These are phyloP conservation scores for Trematosphaeria pertusa DNA, from an alignment of 2,329 filamentous ascomycete species.

Conservation along the genomic window DNA sequence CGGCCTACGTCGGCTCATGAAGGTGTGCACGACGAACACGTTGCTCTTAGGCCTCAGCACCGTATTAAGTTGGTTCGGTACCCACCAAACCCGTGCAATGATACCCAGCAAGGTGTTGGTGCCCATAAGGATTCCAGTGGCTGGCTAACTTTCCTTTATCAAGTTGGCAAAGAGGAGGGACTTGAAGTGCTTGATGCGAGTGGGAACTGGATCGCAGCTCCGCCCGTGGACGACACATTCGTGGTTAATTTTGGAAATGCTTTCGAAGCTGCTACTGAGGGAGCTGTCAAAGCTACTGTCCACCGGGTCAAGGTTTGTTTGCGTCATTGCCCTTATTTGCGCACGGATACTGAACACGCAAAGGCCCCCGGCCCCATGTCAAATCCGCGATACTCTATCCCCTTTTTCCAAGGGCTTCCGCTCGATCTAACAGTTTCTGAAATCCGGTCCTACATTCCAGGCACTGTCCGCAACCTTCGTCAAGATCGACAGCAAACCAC, in stretches of 20 bases:
- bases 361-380: conserved; percentile 12
- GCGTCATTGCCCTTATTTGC: conserved; percentile 56
- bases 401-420: conserved; percentile 47
- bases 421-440: conserved; percentile 30
- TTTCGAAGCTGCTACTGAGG: conserved; percentile 64
- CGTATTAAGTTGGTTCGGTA: conserved; percentile 66
- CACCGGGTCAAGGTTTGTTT: conserved; percentile 51
- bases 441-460: conserved; percentile 20
- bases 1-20: conserved; percentile 42
- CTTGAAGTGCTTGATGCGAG: conserved; percentile 60
- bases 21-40: conserved; percentile 8
- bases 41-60: conserved; percentile 60
- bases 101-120: conserved; percentile 61
- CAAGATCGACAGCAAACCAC: conserved; percentile 1
- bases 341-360: conserved; percentile 50
- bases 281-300: conserved; percentile 62
- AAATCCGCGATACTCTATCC: conserved; percentile 42
- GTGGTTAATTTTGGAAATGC: conserved; percentile 67
- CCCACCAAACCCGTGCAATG: conserved; percentile 27
- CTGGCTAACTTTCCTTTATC: conserved; percentile 70
- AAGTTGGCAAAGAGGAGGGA: conserved; percentile 62
- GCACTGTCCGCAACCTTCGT: conserved; percentile 18
- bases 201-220: conserved; percentile 60
- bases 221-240: conserved; percentile 57
- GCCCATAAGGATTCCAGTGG: conserved; percentile 69